Evolutionary conservation across 2,329 filamentous ascomycete genomes (phyloP), one percentile per base, ranked within the genome.

Genomic region (Beauveria varroae): DNA sequence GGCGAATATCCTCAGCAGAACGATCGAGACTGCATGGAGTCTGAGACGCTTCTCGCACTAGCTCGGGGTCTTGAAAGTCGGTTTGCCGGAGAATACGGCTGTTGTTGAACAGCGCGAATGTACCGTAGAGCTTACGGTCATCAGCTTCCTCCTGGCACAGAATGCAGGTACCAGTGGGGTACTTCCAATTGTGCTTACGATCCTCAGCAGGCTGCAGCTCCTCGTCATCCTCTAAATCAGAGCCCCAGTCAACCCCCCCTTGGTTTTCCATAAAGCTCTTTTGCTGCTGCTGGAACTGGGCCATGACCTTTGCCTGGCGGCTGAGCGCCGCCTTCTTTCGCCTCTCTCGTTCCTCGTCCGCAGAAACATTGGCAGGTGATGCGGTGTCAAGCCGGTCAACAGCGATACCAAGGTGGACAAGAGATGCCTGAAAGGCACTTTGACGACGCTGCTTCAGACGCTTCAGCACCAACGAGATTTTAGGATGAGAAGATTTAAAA

Each of bases 231-330:
- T 90, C 90, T 56, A 91, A 84, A 63, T 95, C 89, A 43, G 76
- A 77, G 16, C 90, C 92, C 89, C 91, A 96, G 72, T 96, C 90
- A 63, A 96, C 84, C 47, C 87, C 82, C n/a, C 85, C 88, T 73
- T 97, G 93, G 65, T 88, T 95, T 61, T 91, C 89, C 76, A 99
- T 78, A 75, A 99, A 99, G 68, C 86, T 95, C 75, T 96, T 93
- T 72, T 98, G 96, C 70, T 99, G 93, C 71, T 96, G 89, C 72
- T 98, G 95, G 75, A 99, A 97, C 70, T 97, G 92, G 1, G 93
- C 95, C 93, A 99, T 97, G 37, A 99, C 91, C 69, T 86, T 89
- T 2, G 93, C 93, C 74, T 98, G 93, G 24, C 95, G 86, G 67
- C 92, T 93, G 46, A 93, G 76, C 0, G 95, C 95, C 57, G 93